phyloP scores from a whole-genome alignment of 805 yeast genomes.

The Wickerhamomyces bovis region DNA sequence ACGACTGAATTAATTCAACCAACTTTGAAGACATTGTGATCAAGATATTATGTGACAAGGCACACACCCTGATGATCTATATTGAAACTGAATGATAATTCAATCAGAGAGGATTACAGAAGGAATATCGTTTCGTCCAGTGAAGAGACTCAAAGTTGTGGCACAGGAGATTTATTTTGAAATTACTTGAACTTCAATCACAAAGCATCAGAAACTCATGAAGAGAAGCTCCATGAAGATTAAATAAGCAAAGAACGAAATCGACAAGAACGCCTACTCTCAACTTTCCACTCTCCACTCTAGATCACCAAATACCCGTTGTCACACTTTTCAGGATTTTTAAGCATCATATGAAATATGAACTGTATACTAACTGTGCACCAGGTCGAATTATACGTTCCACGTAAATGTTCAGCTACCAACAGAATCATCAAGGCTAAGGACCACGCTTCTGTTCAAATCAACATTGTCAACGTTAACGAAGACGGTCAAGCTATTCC shows the following conservation, averaged over 20 bases:
- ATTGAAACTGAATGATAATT: no score
- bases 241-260: no score
- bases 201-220: no score
- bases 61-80: background rate
- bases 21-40: background rate
- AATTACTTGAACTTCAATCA: no score
- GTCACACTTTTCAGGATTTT: no score
- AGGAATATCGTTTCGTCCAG: background rate
- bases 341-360: no score
- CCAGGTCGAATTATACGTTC: slow-evolving; percentile 98
- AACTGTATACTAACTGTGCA: slow-evolving; percentile 12
- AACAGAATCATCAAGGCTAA: slow-evolving; percentile 99
- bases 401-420: slow-evolving; percentile 99
- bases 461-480: slow-evolving; percentile 97
- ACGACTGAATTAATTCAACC: background rate
- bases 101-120: background rate
- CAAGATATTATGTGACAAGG: background rate
- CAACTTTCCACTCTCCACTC: no score
- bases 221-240: no score
- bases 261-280: no score
- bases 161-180: no score
- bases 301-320: no score
- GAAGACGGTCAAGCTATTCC: slow-evolving; percentile 93
- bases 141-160: background rate
- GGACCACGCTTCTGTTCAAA: slow-evolving; percentile 99